Base-by-base conservation (phyloP, 1,139 yeast species). In the Saccharomyces hybrid region DNA sequence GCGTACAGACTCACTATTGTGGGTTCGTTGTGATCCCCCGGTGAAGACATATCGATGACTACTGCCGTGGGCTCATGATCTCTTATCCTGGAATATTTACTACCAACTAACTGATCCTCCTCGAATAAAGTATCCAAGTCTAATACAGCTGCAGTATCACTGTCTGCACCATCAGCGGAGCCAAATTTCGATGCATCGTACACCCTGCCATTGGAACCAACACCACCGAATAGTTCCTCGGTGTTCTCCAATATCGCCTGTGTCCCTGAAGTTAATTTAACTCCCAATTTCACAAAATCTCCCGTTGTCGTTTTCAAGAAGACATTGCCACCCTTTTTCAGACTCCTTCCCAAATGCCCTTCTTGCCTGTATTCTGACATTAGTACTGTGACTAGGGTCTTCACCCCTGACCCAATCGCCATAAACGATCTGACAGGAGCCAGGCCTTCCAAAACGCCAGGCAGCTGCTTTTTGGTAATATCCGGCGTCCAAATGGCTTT, bases 241-340 rank as follows among this genome's bases (percentile, higher is more conserved):
- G 95, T 86, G 56, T 80, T 82, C 62, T 90, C 97, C 52, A 91
- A 73, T 8, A 88, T 70, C 0, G 84, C 83, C 66, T 90, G 97
- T 0, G 97, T 88, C 0, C 97, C 97, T 3, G 91, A 86, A 1
- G 96, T 95, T 41, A 91, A 68, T 63, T 86, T 88, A 0, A 88
- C 95, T 0, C 97, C 97, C 52, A 93, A 74, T 62, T 85, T 84
- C 47, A 91, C 75, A 42, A 91, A 70, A 68, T 91, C 97, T 56
- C 84, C 86, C 2, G 96, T 82, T 0, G 98, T 86, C 9, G 86
- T 84, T 61, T 80, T 83, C 1, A 93, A 84, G 71, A 93, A 89
- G n/a, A 83, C 78, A 50, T 75, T 71, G 0, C 95, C 85, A 1
- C 96, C 96, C 58, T 85, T 84, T 62, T 86, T 89, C 3, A 91